phyloP scores from a whole-genome alignment of 2,329 filamentous ascomycete species.

The Penicillium sclerotigenum region DNA sequence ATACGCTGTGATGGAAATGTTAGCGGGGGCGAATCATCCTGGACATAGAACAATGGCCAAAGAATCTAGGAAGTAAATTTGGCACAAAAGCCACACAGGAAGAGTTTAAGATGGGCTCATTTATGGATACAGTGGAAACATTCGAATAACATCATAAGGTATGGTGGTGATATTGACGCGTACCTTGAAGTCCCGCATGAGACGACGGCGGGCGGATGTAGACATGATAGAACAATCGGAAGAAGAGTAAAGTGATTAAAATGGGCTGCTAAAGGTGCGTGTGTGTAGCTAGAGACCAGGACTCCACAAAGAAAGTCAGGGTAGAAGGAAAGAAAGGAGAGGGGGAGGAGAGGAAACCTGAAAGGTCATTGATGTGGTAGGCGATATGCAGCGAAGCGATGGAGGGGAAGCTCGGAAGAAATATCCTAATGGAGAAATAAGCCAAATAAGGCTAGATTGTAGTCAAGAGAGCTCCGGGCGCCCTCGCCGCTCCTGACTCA shows the following conservation, averaged over 20 bases:
- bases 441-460: background rate
- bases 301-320: background rate
- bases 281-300: background rate
- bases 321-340: background rate
- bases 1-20: conserved; percentile 67
- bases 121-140: background rate
- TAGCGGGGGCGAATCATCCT: conserved; percentile 11
- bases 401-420: conserved; percentile 22
- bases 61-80: background rate
- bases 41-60: background rate
- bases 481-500: background rate
- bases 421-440: conserved; percentile 18
- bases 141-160: background rate
- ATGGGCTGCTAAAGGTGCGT: background rate
- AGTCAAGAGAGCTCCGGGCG: background rate
- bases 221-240: conserved; percentile 58
- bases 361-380: background rate
- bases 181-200: conserved; percentile 99
- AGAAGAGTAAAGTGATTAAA: background rate
- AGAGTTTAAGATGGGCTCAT: background rate
- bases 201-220: conserved; percentile 86
- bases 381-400: conserved; percentile 6
- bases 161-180: conserved; percentile 24
- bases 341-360: background rate
- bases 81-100: background rate